phyloP scores from a whole-genome alignment of 805 yeast genomes.

The Sporopachydermia lactativora region DNA sequence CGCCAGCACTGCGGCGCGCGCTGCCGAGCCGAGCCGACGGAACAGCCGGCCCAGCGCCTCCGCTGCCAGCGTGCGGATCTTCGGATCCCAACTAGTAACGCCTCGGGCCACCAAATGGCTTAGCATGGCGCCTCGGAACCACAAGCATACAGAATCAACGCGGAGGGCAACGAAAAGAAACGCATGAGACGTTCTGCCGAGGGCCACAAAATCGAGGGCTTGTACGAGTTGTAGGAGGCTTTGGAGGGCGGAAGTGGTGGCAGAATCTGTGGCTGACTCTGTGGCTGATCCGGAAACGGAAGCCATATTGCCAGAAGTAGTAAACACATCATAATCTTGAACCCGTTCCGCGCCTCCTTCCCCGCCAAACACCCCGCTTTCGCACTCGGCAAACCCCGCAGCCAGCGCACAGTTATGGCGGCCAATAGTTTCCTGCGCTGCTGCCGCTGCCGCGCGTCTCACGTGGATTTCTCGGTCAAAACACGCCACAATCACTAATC shows the following conservation, averaged over 20 bases:
- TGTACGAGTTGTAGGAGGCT: constrained; percentile 43
- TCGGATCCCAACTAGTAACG: constrained; percentile 25
- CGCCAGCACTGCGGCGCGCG: too few species aligned
- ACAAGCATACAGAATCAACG: constrained; percentile 11
- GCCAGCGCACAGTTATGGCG: constrained; percentile 37
- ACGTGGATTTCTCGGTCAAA: constrained; percentile 65
- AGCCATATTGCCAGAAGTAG: constrained; percentile 24
- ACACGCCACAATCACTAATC: constrained; percentile 38
- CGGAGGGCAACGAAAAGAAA: constrained; percentile 23
- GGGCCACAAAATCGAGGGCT: constrained; percentile 33
- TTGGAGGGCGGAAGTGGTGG: too few species aligned
- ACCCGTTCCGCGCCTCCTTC: constrained; percentile 10
- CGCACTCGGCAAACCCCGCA: neutral
- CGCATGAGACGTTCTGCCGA: constrained; percentile 30
- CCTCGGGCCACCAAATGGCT: constrained; percentile 21
- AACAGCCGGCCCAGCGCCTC: constrained; percentile 18
- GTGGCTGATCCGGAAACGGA: too few species aligned
- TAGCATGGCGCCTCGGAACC: constrained; percentile 11
- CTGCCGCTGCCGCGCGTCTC: constrained; percentile 75
- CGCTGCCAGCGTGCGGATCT: constrained; percentile 28
- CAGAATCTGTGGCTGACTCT: too few species aligned
- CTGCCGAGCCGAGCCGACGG: constrained; percentile 3
- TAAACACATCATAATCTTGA: neutral
- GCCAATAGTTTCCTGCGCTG: constrained; percentile 76
- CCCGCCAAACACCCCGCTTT: too few species aligned